A percentile compares a stretch with the other conserved stretches of the same genome.
These are phyloP conservation scores for Wickerhamomyces chaumierensis DNA, from an alignment of 805 yeast species.

Conservation along the genomic window DNA sequence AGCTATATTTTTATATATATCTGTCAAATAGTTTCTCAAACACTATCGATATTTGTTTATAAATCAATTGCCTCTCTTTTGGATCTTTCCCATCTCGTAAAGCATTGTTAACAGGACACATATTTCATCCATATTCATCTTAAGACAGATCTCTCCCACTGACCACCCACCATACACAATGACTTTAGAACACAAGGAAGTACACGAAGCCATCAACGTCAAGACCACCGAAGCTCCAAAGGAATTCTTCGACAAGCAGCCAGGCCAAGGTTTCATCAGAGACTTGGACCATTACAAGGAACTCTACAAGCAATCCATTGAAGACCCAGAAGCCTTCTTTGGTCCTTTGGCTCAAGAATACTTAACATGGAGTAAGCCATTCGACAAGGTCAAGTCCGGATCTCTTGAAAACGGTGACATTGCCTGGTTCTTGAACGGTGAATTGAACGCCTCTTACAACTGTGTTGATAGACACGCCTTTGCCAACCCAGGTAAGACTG, in stretches of 20 bases:
- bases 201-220: conserved; percentile 28
- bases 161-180: neutral
- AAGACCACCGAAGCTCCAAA: conserved; percentile 23
- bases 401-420: conserved; percentile 64
- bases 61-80: too few species aligned
- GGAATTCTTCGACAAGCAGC: conserved; percentile 29
- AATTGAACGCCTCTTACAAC: conserved; percentile 86
- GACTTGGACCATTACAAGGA: conserved; percentile 53
- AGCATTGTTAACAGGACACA: too few species aligned
- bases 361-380: conserved; percentile 73
- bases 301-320: conserved; percentile 64
- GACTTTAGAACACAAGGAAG: conserved; percentile 20
- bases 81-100: too few species aligned
- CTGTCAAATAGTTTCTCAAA: too few species aligned
- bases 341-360: conserved; percentile 64
- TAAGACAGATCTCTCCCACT: neutral
- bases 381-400: conserved; percentile 46
- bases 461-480: conserved; percentile 94
- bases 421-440: conserved; percentile 93
- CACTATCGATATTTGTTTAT: too few species aligned
- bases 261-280: conserved; percentile 18
- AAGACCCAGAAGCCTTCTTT: conserved; percentile 72
- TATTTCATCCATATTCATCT: neutral
- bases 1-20: too few species aligned
- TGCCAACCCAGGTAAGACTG: conserved; percentile 72